Evolutionary conservation across 148 eudicot genomes (phyloP), one percentile per base, ranked within the genome.

Genomic region (Amaranthus palmeri): DNA sequence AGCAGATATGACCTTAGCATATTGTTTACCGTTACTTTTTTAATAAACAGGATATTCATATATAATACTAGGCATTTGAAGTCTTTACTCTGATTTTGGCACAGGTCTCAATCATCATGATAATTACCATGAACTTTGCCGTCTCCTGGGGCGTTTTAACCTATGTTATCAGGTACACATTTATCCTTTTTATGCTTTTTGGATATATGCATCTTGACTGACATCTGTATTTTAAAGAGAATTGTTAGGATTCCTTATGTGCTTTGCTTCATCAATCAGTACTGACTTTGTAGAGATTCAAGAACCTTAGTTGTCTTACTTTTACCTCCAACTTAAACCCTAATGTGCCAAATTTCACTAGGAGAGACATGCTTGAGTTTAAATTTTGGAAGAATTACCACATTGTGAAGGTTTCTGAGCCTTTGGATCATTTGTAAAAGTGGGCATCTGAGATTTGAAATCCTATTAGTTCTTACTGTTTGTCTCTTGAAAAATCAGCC

Each of bases 41-140:
- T 61, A 3, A 7, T 6, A 25, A 3, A 3, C 12, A 7, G 12
- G 10, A 58, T 58, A 58, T 7, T 7, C 25, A 58, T 58, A 11
- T 60, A 71, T 3, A 25, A 25, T 25, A 25, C 36, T 25, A 25
- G 36, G 36, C 1, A 25, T 25, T 25, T 25, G 36, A 25, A 25
- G 25, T 72, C 57, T 67, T 67, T 43, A 51, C 69, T 76, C 17
- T 48, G 44, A 54, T 15, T 50, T 73, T 53, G 69, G 54, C 41
- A 18, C 79, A 95, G 99, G 99, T 85, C 90, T 95, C 78, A 91
- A 85, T 79, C 88, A 88, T 81, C 97, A 95, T 82, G 96, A 89
- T 76, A 95, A 91, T 81, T 95, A 95, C 83, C 88, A 95, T 76
- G 97, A 84, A 74, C 88, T 88, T 83, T 95, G 99, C 75, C 99